A percentile compares a stretch with the other conserved stretches of the same genome.
Evolutionary conservation across 805 yeast species (phyloP).

Genomic region (Brettanomyces custersianus): DNA sequence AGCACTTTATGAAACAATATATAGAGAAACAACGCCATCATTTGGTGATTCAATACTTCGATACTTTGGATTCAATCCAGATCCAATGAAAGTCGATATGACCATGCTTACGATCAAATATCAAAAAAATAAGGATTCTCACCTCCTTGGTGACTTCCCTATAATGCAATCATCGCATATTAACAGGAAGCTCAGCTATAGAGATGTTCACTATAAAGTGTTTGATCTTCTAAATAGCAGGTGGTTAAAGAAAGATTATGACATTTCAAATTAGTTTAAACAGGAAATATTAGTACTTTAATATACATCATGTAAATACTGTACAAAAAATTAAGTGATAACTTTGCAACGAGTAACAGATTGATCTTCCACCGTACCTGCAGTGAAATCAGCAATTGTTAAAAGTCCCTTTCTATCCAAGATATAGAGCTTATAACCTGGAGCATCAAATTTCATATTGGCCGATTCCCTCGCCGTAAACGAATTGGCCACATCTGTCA

Average conservation of each 20-base stretch:
- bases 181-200: slow-evolving; percentile 2
- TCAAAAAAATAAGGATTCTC: slow-evolving; percentile 16
- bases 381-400: slow-evolving; percentile 79
- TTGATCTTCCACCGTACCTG: slow-evolving; percentile 66
- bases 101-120: slow-evolving; percentile 19
- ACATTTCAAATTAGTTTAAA: slow-evolving; percentile 1
- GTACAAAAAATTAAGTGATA: slow-evolving; percentile 22
- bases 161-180: neutral
- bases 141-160: slow-evolving; percentile 7
- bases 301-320: no score
- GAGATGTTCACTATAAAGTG: slow-evolving; percentile 22
- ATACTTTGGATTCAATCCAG: slow-evolving; percentile 5
- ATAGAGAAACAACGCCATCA: slow-evolving; percentile 11
- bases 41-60: slow-evolving; percentile 5
- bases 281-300: no score
- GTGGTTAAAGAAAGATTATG: slow-evolving; percentile 11
- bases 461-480: slow-evolving; percentile 72
- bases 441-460: slow-evolving; percentile 60
- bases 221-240: slow-evolving; percentile 22
- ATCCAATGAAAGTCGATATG: slow-evolving; percentile 16
- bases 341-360: slow-evolving; percentile 63
- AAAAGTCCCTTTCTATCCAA: slow-evolving; percentile 78
- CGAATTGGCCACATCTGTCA: slow-evolving; percentile 75
- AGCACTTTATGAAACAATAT: slow-evolving; percentile 12
- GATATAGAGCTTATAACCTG: slow-evolving; percentile 70